Base-by-base conservation (phyloP, 2,329 filamentous ascomycete species). In the Escovopsis sp. region DNA sequence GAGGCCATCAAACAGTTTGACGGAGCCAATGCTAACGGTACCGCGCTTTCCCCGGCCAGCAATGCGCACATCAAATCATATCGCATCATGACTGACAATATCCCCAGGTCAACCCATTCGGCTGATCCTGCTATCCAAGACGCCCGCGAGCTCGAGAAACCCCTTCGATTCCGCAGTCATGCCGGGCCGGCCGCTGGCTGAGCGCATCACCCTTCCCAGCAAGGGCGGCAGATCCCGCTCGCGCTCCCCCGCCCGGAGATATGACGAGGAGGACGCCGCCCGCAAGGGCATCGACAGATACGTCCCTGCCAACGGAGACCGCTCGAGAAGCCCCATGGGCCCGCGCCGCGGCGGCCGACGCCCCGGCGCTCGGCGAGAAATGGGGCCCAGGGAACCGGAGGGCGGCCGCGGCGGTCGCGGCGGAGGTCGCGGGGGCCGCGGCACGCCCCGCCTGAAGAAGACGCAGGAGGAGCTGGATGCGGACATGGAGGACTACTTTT, bases 401-500 rank as follows among this genome's bases (percentile, higher is more conserved):
- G 34, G 61, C 49, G 64, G 59, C 12, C 58, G 64, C 24, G 60
- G 59, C 16, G 61, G 59, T 34, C 57, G 63, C 27, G 59, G 60
- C 16, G 63, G 67, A 41, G 44, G 44, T 11, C 61, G 60, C 34
- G 59, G 61, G 20, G 65, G 67, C 41, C 33, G 39, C n/a, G 34
- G 39, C 9, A 35, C 40, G 25, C 71, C 72, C 33, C 73, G 84
- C 39, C 71, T 78, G 2, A 81, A 77, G 62, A 94, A 94, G 72
- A 94, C 88, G 0, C 82, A 87, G 50, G 84, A 94, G 53, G 85
- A 95, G 58, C 69, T 95, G 34, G 88, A 95, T 58, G 85, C 84
- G n/a, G 88, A 95, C 63, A 95, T 95, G 88, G 86, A 81, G 27
- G 85, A 94, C 56, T 95, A 95, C 61, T 95, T 86, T 68, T 79